These are phyloP conservation scores for Kodamaea jinghongensis DNA, from an alignment of 805 yeast species.

Conservation along the genomic window DNA sequence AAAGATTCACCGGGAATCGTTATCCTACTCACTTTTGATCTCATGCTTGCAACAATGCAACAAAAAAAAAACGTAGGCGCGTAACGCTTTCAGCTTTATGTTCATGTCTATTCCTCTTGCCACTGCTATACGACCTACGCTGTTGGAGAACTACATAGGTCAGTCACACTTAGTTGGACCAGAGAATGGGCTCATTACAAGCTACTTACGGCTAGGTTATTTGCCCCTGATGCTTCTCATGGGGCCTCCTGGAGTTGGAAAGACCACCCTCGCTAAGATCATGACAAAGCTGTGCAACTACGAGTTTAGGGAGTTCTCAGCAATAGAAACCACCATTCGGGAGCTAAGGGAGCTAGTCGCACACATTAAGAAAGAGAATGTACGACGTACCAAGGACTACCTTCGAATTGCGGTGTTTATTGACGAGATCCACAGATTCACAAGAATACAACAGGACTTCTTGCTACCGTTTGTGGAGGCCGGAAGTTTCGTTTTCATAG, in stretches of 20 bases:
- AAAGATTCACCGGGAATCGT: too few relatives aligned
- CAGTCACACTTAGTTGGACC: slow-evolving; percentile 74
- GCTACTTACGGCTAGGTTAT: slow-evolving; percentile 59
- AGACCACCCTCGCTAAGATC: slow-evolving; percentile 77
- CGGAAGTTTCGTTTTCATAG: slow-evolving; percentile 78
- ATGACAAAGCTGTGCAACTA: slow-evolving; percentile 54
- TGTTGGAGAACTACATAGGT: slow-evolving; percentile 73
- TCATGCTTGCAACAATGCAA: too few relatives aligned
- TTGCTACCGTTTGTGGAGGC: slow-evolving; percentile 80
- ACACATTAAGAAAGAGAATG: slow-evolving; percentile 45
- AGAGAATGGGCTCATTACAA: slow-evolving; percentile 57
- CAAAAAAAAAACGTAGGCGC: too few relatives aligned
- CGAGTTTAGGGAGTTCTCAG: slow-evolving; percentile 77
- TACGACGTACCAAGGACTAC: slow-evolving; percentile 29
- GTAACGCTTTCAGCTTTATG: neutral
- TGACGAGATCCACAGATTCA: slow-evolving; percentile 91
- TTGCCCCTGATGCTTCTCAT: slow-evolving; percentile 85
- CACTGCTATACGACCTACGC: slow-evolving; percentile 77
- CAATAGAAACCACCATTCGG: slow-evolving; percentile 66
- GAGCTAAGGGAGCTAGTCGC: slow-evolving; percentile 64
- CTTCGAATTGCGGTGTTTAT: slow-evolving; percentile 59
- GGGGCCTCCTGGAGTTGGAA: slow-evolving; percentile 98
- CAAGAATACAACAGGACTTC: slow-evolving; percentile 83
- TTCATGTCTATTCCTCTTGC: slow-evolving; percentile 40
- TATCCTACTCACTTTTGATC: too few relatives aligned